A percentile compares a stretch with the other conserved stretches of the same genome.
Conservation (phyloP, 2,329 filamentous ascomycete genomes). For the Colletotrichum plurivorum region DNA sequence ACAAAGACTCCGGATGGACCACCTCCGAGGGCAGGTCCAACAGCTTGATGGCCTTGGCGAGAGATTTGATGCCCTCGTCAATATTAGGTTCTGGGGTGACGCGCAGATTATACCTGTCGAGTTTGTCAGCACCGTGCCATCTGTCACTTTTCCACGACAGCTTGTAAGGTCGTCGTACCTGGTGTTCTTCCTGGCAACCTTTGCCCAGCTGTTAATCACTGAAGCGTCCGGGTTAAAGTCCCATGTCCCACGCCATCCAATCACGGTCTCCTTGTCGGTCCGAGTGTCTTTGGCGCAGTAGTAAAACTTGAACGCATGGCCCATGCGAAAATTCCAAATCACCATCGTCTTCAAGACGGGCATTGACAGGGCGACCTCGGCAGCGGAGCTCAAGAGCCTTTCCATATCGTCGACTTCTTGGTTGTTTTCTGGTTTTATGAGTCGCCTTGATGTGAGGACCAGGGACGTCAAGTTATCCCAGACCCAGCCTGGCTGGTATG, state of each 20-base stretch:
- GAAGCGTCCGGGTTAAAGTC: background rate
- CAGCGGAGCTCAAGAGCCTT: constrained; percentile 45
- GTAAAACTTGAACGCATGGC: constrained; percentile 51
- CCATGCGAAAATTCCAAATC: constrained; percentile 51
- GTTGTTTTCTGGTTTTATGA: constrained; percentile 38
- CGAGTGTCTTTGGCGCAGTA: constrained; percentile 39
- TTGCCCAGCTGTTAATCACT: background rate
- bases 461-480: constrained; percentile 50
- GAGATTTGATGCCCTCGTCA: no score
- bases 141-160: no score
- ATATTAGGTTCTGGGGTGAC: no score
- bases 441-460: constrained; percentile 50
- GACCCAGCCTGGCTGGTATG: constrained; percentile 44
- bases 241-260: constrained; percentile 28
- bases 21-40: no score
- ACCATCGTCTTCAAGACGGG: constrained; percentile 49
- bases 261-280: background rate
- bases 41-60: no score
- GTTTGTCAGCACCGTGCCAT: no score
- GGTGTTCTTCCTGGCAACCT: background rate
- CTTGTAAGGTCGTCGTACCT: background rate
- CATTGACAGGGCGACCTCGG: constrained; percentile 46
- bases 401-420: no score
- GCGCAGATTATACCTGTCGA: no score
- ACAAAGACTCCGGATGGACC: no score